phyloP scores from a whole-genome alignment of 805 yeast species.

The Barnettozyma wickerhamii region DNA sequence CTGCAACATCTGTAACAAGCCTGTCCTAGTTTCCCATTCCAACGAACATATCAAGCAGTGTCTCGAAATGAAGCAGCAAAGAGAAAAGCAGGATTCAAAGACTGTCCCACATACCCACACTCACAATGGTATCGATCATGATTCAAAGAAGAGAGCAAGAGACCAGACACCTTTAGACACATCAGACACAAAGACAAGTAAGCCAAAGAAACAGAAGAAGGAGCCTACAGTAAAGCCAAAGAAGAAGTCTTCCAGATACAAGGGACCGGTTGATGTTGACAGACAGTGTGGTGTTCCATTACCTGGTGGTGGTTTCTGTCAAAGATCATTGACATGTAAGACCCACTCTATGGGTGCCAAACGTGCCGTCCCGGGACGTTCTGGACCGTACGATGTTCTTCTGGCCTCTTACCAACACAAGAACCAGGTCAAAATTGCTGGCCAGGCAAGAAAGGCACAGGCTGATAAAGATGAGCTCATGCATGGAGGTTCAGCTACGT shows the following conservation, averaged over 20 bases:
- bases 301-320: constrained; percentile 94
- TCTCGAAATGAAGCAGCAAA: constrained; percentile 28
- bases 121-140: background rate
- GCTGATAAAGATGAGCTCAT: constrained; percentile 67
- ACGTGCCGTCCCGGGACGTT: constrained; percentile 89
- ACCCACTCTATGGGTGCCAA: constrained; percentile 99
- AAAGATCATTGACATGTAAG: constrained; percentile 92
- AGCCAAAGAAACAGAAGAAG: constrained; percentile 25
- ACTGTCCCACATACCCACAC: background rate
- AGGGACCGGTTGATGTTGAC: constrained; percentile 88
- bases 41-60: constrained; percentile 38
- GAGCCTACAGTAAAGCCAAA: constrained; percentile 30
- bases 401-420: constrained; percentile 87
- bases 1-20: constrained; percentile 44
- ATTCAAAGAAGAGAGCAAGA: constrained; percentile 18
- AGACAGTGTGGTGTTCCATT: constrained; percentile 94
- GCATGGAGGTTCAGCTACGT: constrained; percentile 36
- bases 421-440: constrained; percentile 87
- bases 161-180: constrained; percentile 15
- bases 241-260: constrained; percentile 50
- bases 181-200: constrained; percentile 8
- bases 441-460: constrained; percentile 74
- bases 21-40: constrained; percentile 35
- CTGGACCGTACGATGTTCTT: constrained; percentile 86
- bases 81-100: constrained; percentile 11